Evolutionary conservation across 352 stramenopile genomes (phyloP).

Genomic region (Phytophthora citrophthora): DNA sequence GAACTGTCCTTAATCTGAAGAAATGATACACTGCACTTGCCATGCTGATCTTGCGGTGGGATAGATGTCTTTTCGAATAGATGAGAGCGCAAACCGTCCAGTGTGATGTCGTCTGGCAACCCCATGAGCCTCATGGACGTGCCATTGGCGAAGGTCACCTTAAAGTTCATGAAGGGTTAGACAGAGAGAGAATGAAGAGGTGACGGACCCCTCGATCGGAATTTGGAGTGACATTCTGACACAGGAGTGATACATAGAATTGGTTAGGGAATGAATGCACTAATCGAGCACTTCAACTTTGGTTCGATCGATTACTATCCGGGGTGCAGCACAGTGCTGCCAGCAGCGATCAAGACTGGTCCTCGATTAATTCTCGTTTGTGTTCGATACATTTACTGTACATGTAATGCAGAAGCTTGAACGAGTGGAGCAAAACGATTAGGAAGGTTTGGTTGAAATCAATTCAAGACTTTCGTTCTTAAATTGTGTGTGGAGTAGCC

Average conservation of each 20-base stretch:
- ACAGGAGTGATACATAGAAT: conserved; percentile 6
- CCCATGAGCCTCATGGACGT: conserved; percentile 76
- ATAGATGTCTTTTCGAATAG: conserved; percentile 70
- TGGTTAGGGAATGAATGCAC: no score
- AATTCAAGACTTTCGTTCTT: no score
- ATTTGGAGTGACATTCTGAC: not conserved
- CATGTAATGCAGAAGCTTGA: no score
- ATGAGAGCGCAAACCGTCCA: conserved; percentile 58
- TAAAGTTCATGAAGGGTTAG: conserved; percentile 54
- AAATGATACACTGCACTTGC: conserved; percentile 37
- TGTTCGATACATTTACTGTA: no score
- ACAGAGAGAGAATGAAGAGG: no score
- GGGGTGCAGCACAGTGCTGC: no score
- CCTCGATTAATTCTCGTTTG: no score
- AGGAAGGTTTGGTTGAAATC: no score
- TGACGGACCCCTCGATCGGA: no score
- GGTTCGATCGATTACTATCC: not conserved
- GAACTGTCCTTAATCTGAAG: not conserved
- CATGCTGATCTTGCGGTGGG: conserved; percentile 64
- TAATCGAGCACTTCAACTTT: not conserved
- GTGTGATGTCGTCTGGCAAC: conserved; percentile 62
- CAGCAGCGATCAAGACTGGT: no score
- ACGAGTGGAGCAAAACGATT: no score
- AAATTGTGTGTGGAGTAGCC: no score
- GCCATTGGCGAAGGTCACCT: conserved; percentile 78